These are phyloP conservation scores for Sporisorium reilianum DNA, from an alignment of 1,284 basidiomycete genomes.

Conservation along the genomic window DNA sequence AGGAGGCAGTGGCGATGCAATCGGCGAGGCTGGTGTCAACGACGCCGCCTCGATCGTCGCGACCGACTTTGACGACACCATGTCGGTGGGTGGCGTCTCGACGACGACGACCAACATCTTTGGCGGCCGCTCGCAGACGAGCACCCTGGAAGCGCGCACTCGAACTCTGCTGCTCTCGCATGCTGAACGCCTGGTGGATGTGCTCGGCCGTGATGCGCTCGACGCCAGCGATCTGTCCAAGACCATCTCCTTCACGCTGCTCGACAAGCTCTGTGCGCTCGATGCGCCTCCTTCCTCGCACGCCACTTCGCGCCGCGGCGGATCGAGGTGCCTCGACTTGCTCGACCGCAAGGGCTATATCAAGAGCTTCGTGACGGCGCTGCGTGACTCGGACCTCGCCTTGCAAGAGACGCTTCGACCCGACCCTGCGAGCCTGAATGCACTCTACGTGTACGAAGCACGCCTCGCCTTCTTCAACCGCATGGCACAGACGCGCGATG, in stretches of 20 bases:
- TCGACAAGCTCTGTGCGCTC: constrained; percentile 78
- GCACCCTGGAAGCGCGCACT: constrained; percentile 76
- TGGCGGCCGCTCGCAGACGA: constrained; percentile 33
- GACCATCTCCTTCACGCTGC: constrained; percentile 87
- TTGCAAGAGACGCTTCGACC: constrained; percentile 85
- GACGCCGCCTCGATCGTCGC: constrained; percentile 53
- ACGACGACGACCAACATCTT: constrained; percentile 38
- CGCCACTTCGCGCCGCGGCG: constrained; percentile 37
- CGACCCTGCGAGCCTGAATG: constrained; percentile 91
- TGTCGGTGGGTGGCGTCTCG: constrained; percentile 50
- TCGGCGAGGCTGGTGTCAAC: constrained; percentile 47
- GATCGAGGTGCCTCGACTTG: constrained; percentile 74
- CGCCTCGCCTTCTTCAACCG: constrained; percentile 89
- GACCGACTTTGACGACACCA: constrained; percentile 48
- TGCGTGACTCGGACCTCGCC: constrained; percentile 85
- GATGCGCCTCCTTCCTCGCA: constrained; percentile 48
- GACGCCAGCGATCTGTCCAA: constrained; percentile 97
- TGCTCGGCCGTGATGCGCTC: constrained; percentile 89
- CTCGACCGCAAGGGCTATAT: constrained; percentile 84
- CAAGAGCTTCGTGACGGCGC: constrained; percentile 81
- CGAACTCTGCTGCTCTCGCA: constrained; percentile 73
- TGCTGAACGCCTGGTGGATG: constrained; percentile 79
- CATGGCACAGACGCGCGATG: constrained; percentile 82
- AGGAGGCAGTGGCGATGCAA: constrained; percentile 18
- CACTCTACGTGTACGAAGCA: constrained; percentile 93